Percentiles rank a stretch among this genome's conserved stretches.
These are phyloP conservation scores for Chromosphaera perkinsii DNA, from an alignment of 208 protist genomes.

Conservation along the genomic window DNA sequence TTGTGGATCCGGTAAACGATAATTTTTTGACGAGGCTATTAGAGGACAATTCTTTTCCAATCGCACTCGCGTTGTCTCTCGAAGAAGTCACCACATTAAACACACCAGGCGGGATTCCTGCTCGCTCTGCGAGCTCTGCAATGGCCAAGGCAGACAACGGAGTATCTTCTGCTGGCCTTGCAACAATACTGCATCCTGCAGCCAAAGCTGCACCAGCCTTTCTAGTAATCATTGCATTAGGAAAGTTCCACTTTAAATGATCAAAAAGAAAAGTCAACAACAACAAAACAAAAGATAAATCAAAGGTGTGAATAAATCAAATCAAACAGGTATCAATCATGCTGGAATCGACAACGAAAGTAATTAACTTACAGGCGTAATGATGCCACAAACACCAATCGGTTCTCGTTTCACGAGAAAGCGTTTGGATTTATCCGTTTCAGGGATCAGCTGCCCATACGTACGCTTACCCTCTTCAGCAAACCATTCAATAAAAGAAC, in stretches of 20 bases:
- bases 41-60: conserved; percentile 11
- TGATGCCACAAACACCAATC: conserved; percentile 44
- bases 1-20: conserved; percentile 47
- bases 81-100: conserved; percentile 38
- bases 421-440: not conserved
- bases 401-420: conserved; percentile 38
- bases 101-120: conserved; percentile 36
- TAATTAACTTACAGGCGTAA: conserved; percentile 50
- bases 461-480: conserved; percentile 47
- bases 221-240: conserved; percentile 48
- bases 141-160: conserved; percentile 48
- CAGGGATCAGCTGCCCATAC: conserved; percentile 24
- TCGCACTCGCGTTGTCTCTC: not conserved
- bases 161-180: conserved; percentile 47
- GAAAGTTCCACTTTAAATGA: conserved; percentile 60
- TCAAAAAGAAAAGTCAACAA: too few relatives aligned
- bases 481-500: conserved; percentile 43
- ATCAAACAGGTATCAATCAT: not conserved
- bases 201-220: conserved; percentile 50
- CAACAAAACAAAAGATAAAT: conserved; percentile 18
- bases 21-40: conserved; percentile 20
- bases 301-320: not conserved
- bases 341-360: too few relatives aligned
- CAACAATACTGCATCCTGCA: conserved; percentile 48
- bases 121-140: conserved; percentile 21